phyloP scores from a whole-genome alignment of 495 filamentous ascomycete genomes.

The Daldinia caldariorum region DNA sequence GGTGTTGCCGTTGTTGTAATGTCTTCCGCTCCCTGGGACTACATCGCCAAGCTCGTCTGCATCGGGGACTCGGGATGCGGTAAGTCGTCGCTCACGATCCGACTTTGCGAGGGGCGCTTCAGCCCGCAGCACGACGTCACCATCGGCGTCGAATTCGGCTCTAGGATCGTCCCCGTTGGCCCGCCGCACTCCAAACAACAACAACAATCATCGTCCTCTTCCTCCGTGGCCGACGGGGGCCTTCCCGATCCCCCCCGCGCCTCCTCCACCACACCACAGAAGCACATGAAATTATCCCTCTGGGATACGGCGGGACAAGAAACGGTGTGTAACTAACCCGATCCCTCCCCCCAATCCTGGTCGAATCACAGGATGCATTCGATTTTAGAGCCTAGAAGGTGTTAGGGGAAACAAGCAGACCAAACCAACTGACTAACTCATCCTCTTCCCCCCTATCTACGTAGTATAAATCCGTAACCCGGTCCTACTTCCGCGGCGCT shows the following conservation, averaged over 20 bases:
- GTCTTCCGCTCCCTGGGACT: constrained; percentile 84
- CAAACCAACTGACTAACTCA: constrained; percentile 6
- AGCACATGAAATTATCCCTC: constrained; percentile 78
- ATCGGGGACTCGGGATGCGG: constrained; percentile 95
- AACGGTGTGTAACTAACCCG: constrained; percentile 57
- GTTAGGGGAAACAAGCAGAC: background rate
- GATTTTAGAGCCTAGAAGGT: background rate
- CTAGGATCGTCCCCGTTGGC: constrained; percentile 90
- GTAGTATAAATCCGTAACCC: constrained; percentile 87
- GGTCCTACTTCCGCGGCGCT: constrained; percentile 94
- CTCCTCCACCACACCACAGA: constrained; percentile 58
- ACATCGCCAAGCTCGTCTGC: constrained; percentile 97
- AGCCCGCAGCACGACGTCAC: constrained; percentile 93
- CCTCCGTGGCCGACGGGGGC: constrained; percentile 42
- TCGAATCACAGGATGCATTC: background rate
- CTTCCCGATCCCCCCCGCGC: constrained; percentile 51
- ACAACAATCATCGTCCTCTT: constrained; percentile 39
- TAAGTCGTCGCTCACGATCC: constrained; percentile 89
- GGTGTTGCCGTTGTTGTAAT: constrained; percentile 38
- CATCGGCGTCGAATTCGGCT: constrained; percentile 97
- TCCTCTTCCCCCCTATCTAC: background rate
- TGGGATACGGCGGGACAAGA: constrained; percentile 99
- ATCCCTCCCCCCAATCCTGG: background rate
- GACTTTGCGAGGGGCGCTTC: constrained; percentile 97
- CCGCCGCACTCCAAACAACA: constrained; percentile 67